phyloP scores from a whole-genome alignment of 2,329 filamentous ascomycete genomes.

The Colletotrichum spinosum region DNA sequence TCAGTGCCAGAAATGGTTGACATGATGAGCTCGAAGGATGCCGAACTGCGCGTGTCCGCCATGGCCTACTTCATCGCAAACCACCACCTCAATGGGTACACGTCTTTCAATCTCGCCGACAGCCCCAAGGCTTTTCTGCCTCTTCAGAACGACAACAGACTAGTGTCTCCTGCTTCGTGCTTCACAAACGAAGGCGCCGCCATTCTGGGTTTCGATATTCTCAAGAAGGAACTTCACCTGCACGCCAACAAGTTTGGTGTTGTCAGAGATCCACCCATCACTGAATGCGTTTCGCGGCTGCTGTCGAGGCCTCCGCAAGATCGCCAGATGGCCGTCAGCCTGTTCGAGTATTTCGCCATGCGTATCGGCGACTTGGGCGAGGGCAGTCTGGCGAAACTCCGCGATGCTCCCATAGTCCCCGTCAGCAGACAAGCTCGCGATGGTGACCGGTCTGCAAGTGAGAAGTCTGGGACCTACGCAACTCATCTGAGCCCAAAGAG shows the following conservation, averaged over 20 bases:
- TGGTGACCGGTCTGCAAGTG: slow-evolving; percentile 39
- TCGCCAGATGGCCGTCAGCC: slow-evolving; percentile 71
- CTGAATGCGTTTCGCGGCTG: slow-evolving; percentile 79
- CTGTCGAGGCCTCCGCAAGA: slow-evolving; percentile 78
- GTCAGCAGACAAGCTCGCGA: slow-evolving; percentile 53
- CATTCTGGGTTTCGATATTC: slow-evolving; percentile 83
- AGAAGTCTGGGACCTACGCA: slow-evolving; percentile 44
- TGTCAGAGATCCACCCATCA: slow-evolving; percentile 81
- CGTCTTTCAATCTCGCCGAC: slow-evolving; percentile 67
- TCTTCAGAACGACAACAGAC: slow-evolving; percentile 71
- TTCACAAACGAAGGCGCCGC: slow-evolving; percentile 84
- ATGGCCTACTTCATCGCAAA: slow-evolving; percentile 87
- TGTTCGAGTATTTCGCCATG: slow-evolving; percentile 88
- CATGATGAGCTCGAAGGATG: slow-evolving; percentile 76
- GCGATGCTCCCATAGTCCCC: slow-evolving; percentile 78
- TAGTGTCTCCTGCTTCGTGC: slow-evolving; percentile 81
- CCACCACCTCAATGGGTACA: slow-evolving; percentile 83
- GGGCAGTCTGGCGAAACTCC: slow-evolving; percentile 69
- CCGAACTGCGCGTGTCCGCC: slow-evolving; percentile 72
- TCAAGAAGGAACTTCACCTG: slow-evolving; percentile 79
- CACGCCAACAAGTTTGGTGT: slow-evolving; percentile 85
- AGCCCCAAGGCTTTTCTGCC: slow-evolving; percentile 76
- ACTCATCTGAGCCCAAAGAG: slow-evolving; percentile 75
- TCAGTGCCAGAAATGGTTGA: slow-evolving; percentile 79
- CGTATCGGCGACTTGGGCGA: slow-evolving; percentile 80